A percentile compares a stretch with the other conserved stretches of the same genome.
Conservation (phyloP, 768 basidiomycete genomes). For the Gymnopilus dilepis region DNA sequence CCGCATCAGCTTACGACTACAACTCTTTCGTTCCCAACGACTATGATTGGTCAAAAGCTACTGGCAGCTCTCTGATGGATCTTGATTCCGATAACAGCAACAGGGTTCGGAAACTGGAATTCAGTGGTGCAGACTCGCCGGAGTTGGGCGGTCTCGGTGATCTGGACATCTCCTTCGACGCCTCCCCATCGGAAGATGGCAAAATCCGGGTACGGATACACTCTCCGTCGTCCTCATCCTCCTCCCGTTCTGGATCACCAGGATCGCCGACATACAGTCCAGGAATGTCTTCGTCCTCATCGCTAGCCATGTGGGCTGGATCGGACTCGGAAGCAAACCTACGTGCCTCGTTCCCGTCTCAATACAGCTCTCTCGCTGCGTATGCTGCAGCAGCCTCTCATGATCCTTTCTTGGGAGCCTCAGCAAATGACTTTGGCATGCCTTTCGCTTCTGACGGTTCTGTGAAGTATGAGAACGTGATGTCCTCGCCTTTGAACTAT, state of each 20-base stretch:
- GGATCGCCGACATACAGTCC: slow-evolving; percentile 29
- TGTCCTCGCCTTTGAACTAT: slow-evolving; percentile 33
- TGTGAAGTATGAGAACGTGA: slow-evolving; percentile 37
- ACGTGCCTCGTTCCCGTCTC: slow-evolving; percentile 32
- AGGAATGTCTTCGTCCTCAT: slow-evolving; percentile 31
- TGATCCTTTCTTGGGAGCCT: slow-evolving; percentile 63
- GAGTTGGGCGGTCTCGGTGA: slow-evolving; percentile 55
- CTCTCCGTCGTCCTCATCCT: slow-evolving; percentile 51
- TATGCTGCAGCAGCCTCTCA: slow-evolving; percentile 45
- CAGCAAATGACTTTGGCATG: slow-evolving; percentile 41
- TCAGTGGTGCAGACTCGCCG: slow-evolving; percentile 56
- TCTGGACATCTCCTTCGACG: slow-evolving; percentile 77
- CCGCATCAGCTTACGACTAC: slow-evolving; percentile 51
- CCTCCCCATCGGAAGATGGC: slow-evolving; percentile 65
- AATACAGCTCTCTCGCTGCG: slow-evolving; percentile 39
- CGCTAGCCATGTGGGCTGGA: slow-evolving; percentile 29
- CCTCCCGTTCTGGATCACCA: slow-evolving; percentile 36
- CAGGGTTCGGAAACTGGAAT: slow-evolving; percentile 57
- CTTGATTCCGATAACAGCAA: slow-evolving; percentile 45
- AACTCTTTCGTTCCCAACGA: slow-evolving; percentile 54
- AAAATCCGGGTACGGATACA: slow-evolving; percentile 79
- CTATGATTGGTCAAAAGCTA: slow-evolving; percentile 57
- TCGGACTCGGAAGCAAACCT: slow-evolving; percentile 10
- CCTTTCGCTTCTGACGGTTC: slow-evolving; percentile 40
- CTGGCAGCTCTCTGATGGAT: slow-evolving; percentile 49